phyloP scores from a whole-genome alignment of 2,329 filamentous ascomycete genomes.

The Berkeleyomyces basicola region DNA sequence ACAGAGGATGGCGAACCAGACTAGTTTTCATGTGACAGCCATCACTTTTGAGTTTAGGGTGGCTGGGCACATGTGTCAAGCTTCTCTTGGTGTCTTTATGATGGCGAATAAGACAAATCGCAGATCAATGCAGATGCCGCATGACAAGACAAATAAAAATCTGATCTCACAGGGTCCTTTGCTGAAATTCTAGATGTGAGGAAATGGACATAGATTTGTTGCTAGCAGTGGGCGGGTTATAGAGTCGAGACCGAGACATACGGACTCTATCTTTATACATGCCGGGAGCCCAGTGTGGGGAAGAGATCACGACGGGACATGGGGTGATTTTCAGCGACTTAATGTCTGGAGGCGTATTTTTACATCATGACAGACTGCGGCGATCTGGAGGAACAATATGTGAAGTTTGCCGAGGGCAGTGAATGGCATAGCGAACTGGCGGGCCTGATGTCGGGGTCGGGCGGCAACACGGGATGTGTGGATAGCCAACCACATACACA shows the following conservation, averaged over 20 bases:
- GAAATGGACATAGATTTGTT: neutral
- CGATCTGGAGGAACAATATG: constrained; percentile 23
- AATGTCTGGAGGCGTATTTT: neutral
- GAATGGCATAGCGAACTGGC: constrained; percentile 17
- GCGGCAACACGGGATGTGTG: constrained; percentile 19
- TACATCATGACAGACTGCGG: constrained; percentile 16
- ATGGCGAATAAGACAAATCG: neutral
- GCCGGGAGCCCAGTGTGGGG: neutral
- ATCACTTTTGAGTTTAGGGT: neutral
- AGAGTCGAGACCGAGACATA: neutral
- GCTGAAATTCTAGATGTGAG: neutral
- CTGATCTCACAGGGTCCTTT: neutral
- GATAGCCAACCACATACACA: constrained; percentile 3
- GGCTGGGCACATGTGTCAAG: neutral
- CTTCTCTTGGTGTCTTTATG: neutral
- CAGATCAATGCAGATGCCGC: neutral
- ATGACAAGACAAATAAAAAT: neutral
- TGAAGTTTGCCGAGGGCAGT: constrained; percentile 24
- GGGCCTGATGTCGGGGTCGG: constrained; percentile 19
- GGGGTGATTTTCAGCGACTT: neutral
- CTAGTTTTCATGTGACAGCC: neutral
- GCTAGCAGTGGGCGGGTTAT: neutral
- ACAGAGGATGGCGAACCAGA: neutral
- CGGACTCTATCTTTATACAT: neutral
- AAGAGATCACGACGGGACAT: neutral